Base-by-base conservation (phyloP, 176 grass and related monocot species). In the Leersia perrieri region DNA sequence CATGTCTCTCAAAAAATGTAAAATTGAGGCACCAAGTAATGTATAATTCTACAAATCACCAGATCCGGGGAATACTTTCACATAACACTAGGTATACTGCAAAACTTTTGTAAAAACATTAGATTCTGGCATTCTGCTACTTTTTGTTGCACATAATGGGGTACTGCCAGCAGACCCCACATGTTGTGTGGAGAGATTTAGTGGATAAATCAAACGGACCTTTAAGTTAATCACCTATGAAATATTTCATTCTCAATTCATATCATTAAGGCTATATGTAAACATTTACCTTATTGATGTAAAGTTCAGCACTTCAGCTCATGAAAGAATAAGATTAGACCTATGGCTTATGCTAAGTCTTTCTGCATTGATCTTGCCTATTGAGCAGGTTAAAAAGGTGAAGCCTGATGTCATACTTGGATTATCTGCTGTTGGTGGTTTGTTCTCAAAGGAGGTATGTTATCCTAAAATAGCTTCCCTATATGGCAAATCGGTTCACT, bases 351-450 rank as follows among this genome's bases (percentile, higher is more conserved):
- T 65, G 28, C 57, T 78, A 22, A 70, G 32, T 20, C 20, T 60
- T 38, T 78, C 62, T 81, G 3, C 45, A 78, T 73, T 76, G 15
- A 22, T 12, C 20, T 68, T 85, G 66, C 68, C 12, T 73, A 45
- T 73, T 58, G 78, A 80, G 15, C 77, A 98, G 92, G 96, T 95
- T 92, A 95, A 90, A 86, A 98, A 93, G 85, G 96, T 93, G 63
- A 98, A 95, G 73, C 96, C 96, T 80, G 96, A 95, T 84, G 96
- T 95, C 74, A 81, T 98, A 69, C 96, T 98, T 91, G 96, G 92
- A 88, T 85, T 98, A 91, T 95, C 96, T 86, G 96, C 96, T 68
- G 92, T 98, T 88, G 96, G 92, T 82, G 96, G 96, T 81, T 85
- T 95, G 75, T 98, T 95, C 86, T 98, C 92, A 6, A 86, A 88